These are phyloP conservation scores for Camelina neglecta DNA, from an alignment of 345 rosid species.

Conservation along the genomic window DNA sequence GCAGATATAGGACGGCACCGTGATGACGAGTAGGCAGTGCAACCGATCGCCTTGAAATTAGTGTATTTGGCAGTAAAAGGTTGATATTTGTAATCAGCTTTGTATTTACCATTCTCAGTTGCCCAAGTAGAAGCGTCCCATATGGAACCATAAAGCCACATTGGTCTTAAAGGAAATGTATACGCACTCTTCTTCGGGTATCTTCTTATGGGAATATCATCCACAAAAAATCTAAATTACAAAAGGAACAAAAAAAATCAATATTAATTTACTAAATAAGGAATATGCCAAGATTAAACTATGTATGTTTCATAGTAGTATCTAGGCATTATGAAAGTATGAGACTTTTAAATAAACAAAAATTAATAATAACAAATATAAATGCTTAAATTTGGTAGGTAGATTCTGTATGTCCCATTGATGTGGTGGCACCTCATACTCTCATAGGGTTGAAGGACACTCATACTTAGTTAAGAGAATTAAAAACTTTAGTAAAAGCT, in stretches of 20 bases:
- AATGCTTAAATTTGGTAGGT: slow-evolving; percentile 37
- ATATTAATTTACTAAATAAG: slow-evolving; percentile 11
- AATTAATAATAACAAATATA: neutral
- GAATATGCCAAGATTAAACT: neutral
- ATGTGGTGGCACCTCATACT: slow-evolving; percentile 34
- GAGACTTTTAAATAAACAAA: neutral
- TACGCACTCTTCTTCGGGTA: slow-evolving; percentile 73
- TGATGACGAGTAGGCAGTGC: slow-evolving; percentile 68
- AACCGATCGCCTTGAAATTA: slow-evolving; percentile 75
- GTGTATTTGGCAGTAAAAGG: slow-evolving; percentile 81
- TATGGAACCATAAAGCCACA: slow-evolving; percentile 96
- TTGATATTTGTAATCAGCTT: slow-evolving; percentile 83
- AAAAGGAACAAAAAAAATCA: neutral
- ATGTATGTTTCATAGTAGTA: neutral
- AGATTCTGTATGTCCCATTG: slow-evolving; percentile 42
- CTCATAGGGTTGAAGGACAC: slow-evolving; percentile 26
- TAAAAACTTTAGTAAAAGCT: slow-evolving; percentile 15
- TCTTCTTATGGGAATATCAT: slow-evolving; percentile 94
- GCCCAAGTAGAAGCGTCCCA: slow-evolving; percentile 99
- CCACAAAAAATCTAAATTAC: slow-evolving; percentile 78
- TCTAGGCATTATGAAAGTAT: neutral
- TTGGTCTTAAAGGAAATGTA: slow-evolving; percentile 90
- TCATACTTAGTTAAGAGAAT: slow-evolving; percentile 23
- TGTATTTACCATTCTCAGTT: slow-evolving; percentile 94
- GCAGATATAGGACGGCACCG: slow-evolving; percentile 74